A percentile compares a stretch with the other conserved stretches of the same genome.
Evolutionary conservation across 192 early-diverging fungal genomes (phyloP).

Genomic region (Geranomyces variabilis): DNA sequence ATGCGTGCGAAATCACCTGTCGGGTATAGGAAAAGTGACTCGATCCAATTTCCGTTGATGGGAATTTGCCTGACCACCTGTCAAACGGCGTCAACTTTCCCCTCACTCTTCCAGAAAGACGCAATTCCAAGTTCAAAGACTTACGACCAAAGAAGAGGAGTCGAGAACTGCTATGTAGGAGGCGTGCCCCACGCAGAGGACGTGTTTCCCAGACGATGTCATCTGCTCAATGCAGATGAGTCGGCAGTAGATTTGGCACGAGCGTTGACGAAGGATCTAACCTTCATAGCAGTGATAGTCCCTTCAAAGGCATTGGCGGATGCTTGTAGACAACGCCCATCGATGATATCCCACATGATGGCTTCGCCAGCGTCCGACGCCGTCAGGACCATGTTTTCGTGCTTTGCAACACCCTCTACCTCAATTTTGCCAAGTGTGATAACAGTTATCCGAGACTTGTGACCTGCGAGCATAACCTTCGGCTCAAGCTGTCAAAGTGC

Average conservation of each 20-base stretch:
- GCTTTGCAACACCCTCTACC: slow-evolving; percentile 33
- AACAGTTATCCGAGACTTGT: slow-evolving; percentile 28
- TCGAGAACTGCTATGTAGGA: slow-evolving; percentile 33
- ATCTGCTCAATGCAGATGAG: slow-evolving; percentile 21
- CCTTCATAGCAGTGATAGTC: slow-evolving; percentile 25
- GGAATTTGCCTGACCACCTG: slow-evolving; percentile 4
- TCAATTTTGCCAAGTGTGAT: slow-evolving; percentile 41
- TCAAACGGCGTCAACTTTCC: not conserved
- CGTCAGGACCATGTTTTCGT: slow-evolving; percentile 40
- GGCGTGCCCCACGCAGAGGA: slow-evolving; percentile 39
- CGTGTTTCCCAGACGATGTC: slow-evolving; percentile 39
- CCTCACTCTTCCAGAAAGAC: no score
- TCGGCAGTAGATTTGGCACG: not conserved
- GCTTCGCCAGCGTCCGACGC: slow-evolving; percentile 44
- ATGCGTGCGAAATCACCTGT: slow-evolving; percentile 31
- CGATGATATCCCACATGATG: slow-evolving; percentile 50
- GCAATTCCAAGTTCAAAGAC: not conserved
- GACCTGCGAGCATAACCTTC: slow-evolving; percentile 34
- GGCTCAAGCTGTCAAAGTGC: slow-evolving; percentile 22
- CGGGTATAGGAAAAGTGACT: slow-evolving; percentile 30
- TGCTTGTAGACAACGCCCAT: slow-evolving; percentile 48
- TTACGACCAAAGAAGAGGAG: slow-evolving; percentile 36
- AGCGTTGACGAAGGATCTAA: no score
- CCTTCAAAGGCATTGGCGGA: slow-evolving; percentile 36
- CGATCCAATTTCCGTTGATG: slow-evolving; percentile 31